These are phyloP conservation scores for Juncus effusus DNA, from an alignment of 176 grass and related monocot species.

Conservation along the genomic window DNA sequence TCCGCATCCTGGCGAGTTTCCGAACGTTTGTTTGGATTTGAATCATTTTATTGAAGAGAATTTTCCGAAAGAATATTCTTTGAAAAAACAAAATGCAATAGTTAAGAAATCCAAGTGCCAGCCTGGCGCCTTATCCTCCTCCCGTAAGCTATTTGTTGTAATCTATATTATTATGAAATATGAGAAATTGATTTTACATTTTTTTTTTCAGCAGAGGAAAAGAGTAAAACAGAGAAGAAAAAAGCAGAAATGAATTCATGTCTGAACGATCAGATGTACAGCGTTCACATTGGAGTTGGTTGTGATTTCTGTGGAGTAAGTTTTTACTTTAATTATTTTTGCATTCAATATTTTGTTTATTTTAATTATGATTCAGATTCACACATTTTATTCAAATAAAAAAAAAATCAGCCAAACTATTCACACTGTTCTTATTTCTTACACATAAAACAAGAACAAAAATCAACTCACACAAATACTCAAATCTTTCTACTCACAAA, in stretches of 20 bases:
- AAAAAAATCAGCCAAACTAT: too few relatives aligned
- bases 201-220: conserved; percentile 32
- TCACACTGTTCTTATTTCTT: too few relatives aligned
- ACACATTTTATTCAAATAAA: too few relatives aligned
- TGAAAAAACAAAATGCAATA: conserved; percentile 40
- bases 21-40: conserved; percentile 82
- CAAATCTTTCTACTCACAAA: conserved; percentile 11
- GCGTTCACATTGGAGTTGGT: conserved; percentile 65
- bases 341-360: too few relatives aligned
- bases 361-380: too few relatives aligned
- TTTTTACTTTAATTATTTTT: neutral
- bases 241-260: conserved; percentile 6
- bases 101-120: conserved; percentile 34
- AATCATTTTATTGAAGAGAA: conserved; percentile 76
- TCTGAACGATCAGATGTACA: conserved; percentile 11
- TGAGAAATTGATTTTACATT: neutral
- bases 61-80: conserved; percentile 69
- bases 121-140: conserved; percentile 42
- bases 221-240: conserved; percentile 7
- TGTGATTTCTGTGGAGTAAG: conserved; percentile 96
- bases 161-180: neutral
- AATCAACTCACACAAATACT: conserved; percentile 12
- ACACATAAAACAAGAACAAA: neutral
- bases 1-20: conserved; percentile 63
- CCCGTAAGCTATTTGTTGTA: conserved; percentile 35